Base-by-base conservation (phyloP, 306 rosid species). In the Quercus cerris region DNA sequence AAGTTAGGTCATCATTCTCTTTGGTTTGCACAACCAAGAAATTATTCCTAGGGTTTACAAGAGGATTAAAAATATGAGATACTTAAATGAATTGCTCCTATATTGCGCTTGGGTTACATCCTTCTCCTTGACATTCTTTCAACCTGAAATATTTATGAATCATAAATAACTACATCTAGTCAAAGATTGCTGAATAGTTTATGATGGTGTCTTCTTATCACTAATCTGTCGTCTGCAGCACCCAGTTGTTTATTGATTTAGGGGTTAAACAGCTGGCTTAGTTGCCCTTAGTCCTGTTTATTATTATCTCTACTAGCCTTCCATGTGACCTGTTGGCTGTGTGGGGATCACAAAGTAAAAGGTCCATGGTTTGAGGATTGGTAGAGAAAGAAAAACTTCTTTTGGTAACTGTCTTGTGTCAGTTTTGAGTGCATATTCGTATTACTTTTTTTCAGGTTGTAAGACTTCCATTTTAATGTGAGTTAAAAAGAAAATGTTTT, bases 1-100 rank as follows among this genome's bases (percentile, higher is more conserved):
- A 76, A 46, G 59, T 19, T 18, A 76, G 61, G 58, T n/a, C 49
- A 51, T 52, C 54, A 64, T 27, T 64, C 73, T 76, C 71, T 46
- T 62, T 62, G n/a, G 62, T 63, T 62, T 62, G 23, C 28, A 62
- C 57, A 44, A 18, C 46, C 58, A 38, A 75, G 38, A 35, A 58
- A 75, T 57, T 46, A 62, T 41, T 44, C 30, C 4, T 2, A 62
- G 14, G 27, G 30, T 61, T 27, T 46, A 25, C 62, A 9, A 22
- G 70, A 46, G 22, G 49, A 27, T 27, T 1, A 10, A 22, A 61
- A 44, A 61, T 46, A 63, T 0, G 20, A 63, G 69, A 28, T 18
- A 62, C 46, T 41, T 28, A 28, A 63, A 63, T 6, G 70, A 28
- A 19, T 63, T 63, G 70, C n/a, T 4, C 10, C 19, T 28, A 28